These are phyloP conservation scores for Chlorella vulgaris DNA, from an alignment of 139 green algal genomes.

Conservation along the genomic window DNA sequence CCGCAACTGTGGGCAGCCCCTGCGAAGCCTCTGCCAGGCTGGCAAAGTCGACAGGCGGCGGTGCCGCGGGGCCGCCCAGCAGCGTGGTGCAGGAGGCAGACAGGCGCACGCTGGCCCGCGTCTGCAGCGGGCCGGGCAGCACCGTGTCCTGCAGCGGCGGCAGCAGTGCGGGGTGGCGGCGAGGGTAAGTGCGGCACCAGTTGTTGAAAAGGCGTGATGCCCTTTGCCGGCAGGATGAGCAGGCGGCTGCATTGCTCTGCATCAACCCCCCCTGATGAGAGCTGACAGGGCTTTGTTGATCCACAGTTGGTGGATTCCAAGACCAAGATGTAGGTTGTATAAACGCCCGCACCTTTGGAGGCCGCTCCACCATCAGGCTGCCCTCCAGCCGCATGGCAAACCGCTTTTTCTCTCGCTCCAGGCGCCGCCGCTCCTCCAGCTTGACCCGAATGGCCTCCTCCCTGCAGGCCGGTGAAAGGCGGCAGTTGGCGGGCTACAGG, in stretches of 20 bases:
- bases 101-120: constrained; percentile 28
- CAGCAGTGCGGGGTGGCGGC: too few species aligned
- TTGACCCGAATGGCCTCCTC: constrained; percentile 23
- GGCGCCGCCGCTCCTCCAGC: constrained; percentile 30
- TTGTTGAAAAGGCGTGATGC: not conserved
- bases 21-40: not conserved
- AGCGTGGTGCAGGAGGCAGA: not conserved
- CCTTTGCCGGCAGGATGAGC: not conserved
- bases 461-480: not conserved
- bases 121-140: constrained; percentile 39
- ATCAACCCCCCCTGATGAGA: too few species aligned
- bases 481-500: not conserved
- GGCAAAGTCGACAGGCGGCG: constrained; percentile 16
- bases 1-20: constrained; percentile 28
- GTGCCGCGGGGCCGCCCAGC: constrained; percentile 20
- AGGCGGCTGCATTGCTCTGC: too few species aligned
- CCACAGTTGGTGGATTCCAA: too few species aligned
- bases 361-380: constrained; percentile 28
- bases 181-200: too few species aligned
- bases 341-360: constrained; percentile 38
- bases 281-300: too few species aligned
- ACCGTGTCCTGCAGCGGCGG: constrained; percentile 21
- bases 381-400: constrained; percentile 50
- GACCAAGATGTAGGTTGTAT: too few species aligned
- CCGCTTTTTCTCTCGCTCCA: constrained; percentile 37